Percentiles rank a stretch among this genome's conserved stretches.
Evolutionary conservation across 768 basidiomycete species (phyloP).

Genomic region (Mycena floridula): DNA sequence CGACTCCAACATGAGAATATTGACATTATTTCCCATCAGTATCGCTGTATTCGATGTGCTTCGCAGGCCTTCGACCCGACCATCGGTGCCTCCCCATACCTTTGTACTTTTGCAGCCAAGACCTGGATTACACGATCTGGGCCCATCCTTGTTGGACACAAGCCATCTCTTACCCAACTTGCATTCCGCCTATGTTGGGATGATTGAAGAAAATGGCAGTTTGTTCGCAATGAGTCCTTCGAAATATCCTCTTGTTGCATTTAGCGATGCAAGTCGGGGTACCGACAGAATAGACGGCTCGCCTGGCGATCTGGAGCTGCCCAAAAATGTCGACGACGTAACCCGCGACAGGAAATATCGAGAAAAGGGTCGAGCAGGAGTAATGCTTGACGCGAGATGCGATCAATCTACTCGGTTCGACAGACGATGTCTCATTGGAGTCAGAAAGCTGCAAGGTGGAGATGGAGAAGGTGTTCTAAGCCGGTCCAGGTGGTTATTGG

Average conservation of each 20-base stretch:
- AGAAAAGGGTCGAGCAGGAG: slow-evolving; percentile 21
- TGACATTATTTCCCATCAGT: slow-evolving; percentile 30
- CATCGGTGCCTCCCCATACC: slow-evolving; percentile 34
- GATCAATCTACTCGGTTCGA: slow-evolving; percentile 26
- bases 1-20: no score
- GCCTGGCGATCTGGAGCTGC: slow-evolving; percentile 23
- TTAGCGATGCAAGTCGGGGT: slow-evolving; percentile 33
- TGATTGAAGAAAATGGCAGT: slow-evolving; percentile 64
- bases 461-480: slow-evolving; percentile 9
- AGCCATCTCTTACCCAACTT: slow-evolving; percentile 31
- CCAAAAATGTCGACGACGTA: slow-evolving; percentile 36
- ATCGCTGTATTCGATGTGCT: slow-evolving; percentile 83
- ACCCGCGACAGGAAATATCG: slow-evolving; percentile 37
- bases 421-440: slow-evolving; percentile 57
- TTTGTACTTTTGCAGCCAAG: slow-evolving; percentile 87
- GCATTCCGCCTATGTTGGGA: slow-evolving; percentile 75
- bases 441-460: slow-evolving; percentile 46
- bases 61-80: slow-evolving; percentile 21
- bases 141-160: slow-evolving; percentile 31
- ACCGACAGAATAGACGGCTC: slow-evolving; percentile 8
- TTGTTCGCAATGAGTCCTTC: slow-evolving; percentile 83
- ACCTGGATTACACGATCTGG: slow-evolving; percentile 55
- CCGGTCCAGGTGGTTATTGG: not conserved
- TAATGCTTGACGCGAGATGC: slow-evolving; percentile 6
- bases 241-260: slow-evolving; percentile 77